Evolutionary conservation across 2,329 filamentous ascomycete species (phyloP).

Genomic region (Bertia moriformis): DNA sequence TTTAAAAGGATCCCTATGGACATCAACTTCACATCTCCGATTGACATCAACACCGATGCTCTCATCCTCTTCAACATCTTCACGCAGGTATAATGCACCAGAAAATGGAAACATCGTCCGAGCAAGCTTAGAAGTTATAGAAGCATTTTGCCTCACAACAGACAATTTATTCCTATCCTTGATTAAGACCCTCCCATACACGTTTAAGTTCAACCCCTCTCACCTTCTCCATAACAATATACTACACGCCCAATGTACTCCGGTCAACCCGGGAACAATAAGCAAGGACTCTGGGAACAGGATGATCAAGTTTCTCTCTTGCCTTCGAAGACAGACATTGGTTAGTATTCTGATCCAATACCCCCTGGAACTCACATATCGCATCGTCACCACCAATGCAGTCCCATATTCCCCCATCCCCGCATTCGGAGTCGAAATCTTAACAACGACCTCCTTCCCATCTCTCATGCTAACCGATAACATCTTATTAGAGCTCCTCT

Average conservation of each 20-base stretch:
- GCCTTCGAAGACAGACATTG: not conserved
- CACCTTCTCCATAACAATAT: not conserved
- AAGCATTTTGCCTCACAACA: slow-evolving; percentile 7
- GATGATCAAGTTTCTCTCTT: not conserved
- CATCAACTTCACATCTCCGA: too few species aligned
- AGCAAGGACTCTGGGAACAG: not conserved
- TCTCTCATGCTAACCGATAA: not conserved
- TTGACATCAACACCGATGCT: slow-evolving; percentile 8
- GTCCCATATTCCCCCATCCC: slow-evolving; percentile 1
- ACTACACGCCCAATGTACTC: not conserved
- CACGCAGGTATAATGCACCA: not conserved
- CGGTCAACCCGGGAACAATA: not conserved
- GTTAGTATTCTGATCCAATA: not conserved
- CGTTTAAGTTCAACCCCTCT: not conserved
- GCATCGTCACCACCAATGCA: not conserved
- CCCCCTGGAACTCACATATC: not conserved
- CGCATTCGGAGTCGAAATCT: not conserved
- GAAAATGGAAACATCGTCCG: slow-evolving; percentile 7
- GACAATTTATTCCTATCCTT: not conserved
- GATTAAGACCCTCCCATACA: not conserved
- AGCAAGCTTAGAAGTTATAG: slow-evolving; percentile 13
- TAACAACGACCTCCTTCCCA: not conserved
- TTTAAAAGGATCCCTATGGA: too few species aligned
- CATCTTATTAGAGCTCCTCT: not conserved
- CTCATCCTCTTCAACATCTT: slow-evolving; percentile 4